These are phyloP conservation scores for Vaccinium darrowii DNA, from an alignment of 148 eudicot genomes.

Conservation along the genomic window DNA sequence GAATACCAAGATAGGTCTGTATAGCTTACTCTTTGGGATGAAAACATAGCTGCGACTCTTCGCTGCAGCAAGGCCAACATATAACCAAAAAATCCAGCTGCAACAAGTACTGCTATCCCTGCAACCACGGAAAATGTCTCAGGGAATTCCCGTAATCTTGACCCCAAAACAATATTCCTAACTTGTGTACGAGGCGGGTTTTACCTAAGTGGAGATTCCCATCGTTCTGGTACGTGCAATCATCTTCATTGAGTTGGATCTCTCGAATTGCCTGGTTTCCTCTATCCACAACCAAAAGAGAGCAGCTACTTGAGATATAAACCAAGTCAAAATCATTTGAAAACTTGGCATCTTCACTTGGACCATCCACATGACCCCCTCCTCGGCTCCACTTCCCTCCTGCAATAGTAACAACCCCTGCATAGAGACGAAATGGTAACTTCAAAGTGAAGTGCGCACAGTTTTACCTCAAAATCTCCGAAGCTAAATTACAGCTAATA, in stretches of 20 bases:
- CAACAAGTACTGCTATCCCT: conserved; percentile 71
- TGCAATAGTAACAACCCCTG: conserved; percentile 88
- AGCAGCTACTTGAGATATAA: conserved; percentile 64
- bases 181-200: not conserved
- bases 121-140: conserved; percentile 14
- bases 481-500: not conserved
- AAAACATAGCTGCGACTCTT: conserved; percentile 55
- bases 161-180: not conserved
- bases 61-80: conserved; percentile 84
- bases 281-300: conserved; percentile 73
- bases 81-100: conserved; percentile 78
- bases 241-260: conserved; percentile 69
- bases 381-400: conserved; percentile 70
- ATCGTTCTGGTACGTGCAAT: conserved; percentile 53
- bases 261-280: conserved; percentile 87
- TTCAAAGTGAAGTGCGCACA: not conserved
- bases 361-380: conserved; percentile 69
- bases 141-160: not conserved
- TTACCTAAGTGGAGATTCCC: conserved; percentile 68
- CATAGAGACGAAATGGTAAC: conserved; percentile 14
- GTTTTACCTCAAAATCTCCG: not conserved
- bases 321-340: conserved; percentile 78
- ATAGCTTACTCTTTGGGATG: conserved; percentile 51
- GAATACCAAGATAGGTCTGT: not conserved
- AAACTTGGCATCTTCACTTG: conserved; percentile 70